Conservation (phyloP, 495 filamentous ascomycete genomes). For the Durotheca rogersii region DNA sequence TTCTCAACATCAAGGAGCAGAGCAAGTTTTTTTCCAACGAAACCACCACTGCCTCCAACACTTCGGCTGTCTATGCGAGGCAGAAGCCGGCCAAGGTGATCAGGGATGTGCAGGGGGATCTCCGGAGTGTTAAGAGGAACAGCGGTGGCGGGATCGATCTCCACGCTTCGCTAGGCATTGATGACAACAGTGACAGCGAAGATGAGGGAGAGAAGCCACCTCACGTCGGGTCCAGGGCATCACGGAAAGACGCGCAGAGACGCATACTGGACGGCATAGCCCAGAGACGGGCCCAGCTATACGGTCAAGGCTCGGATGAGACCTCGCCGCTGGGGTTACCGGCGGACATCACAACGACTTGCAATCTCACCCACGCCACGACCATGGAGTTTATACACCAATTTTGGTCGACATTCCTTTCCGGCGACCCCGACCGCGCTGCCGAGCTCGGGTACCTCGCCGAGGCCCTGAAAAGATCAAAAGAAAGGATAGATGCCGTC, state of each 20-base stretch:
- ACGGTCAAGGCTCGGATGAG: slow-evolving; percentile 45
- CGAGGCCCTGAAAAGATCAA: slow-evolving; percentile 71
- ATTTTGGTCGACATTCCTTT: slow-evolving; percentile 89
- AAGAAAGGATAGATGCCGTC: slow-evolving; percentile 79
- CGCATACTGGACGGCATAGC: slow-evolving; percentile 55
- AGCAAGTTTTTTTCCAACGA: slow-evolving; percentile 72
- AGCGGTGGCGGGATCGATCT: slow-evolving; percentile 56
- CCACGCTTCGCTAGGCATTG: slow-evolving; percentile 56
- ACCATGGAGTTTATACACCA: slow-evolving; percentile 93
- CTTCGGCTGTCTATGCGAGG: slow-evolving; percentile 59
- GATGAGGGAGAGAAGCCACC: slow-evolving; percentile 56
- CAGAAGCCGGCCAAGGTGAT: slow-evolving; percentile 70
- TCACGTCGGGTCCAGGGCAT: slow-evolving; percentile 60
- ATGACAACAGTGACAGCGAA: slow-evolving; percentile 69
- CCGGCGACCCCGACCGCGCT: slow-evolving; percentile 75
- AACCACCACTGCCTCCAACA: slow-evolving; percentile 53
- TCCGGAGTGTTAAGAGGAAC: slow-evolving; percentile 54
- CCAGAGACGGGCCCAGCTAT: slow-evolving; percentile 56
- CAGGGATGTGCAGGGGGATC: slow-evolving; percentile 58
- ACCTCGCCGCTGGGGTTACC: slow-evolving; percentile 64
- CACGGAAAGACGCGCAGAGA: slow-evolving; percentile 53
- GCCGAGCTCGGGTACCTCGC: slow-evolving; percentile 72
- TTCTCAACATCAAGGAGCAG: slow-evolving; percentile 85
- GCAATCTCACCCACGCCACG: slow-evolving; percentile 85
- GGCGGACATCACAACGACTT: slow-evolving; percentile 63